phyloP scores from a whole-genome alignment of 495 filamentous ascomycete species.

The Glutinoglossum americanum region DNA sequence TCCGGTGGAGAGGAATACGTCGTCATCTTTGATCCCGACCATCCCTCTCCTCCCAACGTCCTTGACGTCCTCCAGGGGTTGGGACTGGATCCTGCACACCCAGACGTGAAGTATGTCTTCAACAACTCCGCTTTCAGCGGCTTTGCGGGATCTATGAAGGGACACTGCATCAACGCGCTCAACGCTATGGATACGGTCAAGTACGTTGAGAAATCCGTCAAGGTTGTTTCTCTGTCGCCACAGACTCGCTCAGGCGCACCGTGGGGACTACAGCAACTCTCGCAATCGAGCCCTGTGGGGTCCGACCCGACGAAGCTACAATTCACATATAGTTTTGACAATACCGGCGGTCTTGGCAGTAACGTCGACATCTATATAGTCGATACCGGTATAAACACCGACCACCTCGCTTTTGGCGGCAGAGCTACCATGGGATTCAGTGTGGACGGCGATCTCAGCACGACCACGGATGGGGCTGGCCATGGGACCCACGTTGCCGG shows the following conservation, averaged over 20 bases:
- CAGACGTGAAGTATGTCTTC: constrained; percentile 18
- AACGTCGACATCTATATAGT: constrained; percentile 30
- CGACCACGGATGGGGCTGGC: constrained; percentile 20
- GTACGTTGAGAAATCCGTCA: constrained; percentile 16
- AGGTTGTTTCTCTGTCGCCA: constrained; percentile 5
- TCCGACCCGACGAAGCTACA: constrained; percentile 10
- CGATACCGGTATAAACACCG: constrained; percentile 25
- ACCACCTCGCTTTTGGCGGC: constrained; percentile 24
- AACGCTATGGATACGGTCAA: constrained; percentile 19
- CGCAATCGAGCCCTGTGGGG: constrained; percentile 13
- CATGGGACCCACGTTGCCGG: constrained; percentile 25
- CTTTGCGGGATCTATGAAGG: constrained; percentile 19
- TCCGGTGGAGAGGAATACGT: constrained; percentile 17
- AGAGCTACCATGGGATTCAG: constrained; percentile 21
- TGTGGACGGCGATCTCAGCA: constrained; percentile 11
- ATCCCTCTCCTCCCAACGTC: constrained; percentile 9
- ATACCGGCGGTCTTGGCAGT: constrained; percentile 13
- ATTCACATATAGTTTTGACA: constrained; percentile 22
- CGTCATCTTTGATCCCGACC: constrained; percentile 15
- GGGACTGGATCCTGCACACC: not conserved
- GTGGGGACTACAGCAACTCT: constrained; percentile 30
- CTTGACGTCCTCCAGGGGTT: constrained; percentile 10
- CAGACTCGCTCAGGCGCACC: constrained; percentile 15
- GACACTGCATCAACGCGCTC: constrained; percentile 17
- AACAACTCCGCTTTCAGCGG: constrained; percentile 26